These are phyloP conservation scores for Magnaporthales sp. DNA, from an alignment of 2,329 filamentous ascomycete genomes.

Conservation along the genomic window DNA sequence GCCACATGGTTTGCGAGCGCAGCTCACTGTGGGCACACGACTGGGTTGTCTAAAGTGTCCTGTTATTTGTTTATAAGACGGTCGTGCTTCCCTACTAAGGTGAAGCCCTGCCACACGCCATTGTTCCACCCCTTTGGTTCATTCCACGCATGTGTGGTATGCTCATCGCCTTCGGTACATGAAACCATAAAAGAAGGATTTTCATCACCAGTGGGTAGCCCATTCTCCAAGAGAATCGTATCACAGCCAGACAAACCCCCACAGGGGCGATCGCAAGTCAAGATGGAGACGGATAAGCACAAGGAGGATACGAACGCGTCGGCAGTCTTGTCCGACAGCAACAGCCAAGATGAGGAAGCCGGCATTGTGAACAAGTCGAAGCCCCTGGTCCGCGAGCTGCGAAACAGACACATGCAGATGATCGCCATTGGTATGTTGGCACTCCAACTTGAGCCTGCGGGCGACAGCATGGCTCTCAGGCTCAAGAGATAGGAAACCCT, in stretches of 20 bases:
- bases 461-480: background rate
- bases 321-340: background rate
- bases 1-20: background rate
- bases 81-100: background rate
- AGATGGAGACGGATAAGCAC: background rate
- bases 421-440: constrained; percentile 31
- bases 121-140: background rate
- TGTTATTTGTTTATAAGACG: background rate
- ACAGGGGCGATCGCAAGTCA: background rate
- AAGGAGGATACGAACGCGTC: background rate
- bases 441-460: background rate
- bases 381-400: constrained; percentile 25
- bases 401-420: constrained; percentile 35
- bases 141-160: background rate
- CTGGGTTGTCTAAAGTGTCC: background rate
- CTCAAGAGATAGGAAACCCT: background rate
- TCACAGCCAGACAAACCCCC: background rate
- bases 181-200: background rate
- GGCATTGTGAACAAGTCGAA: constrained; percentile 23
- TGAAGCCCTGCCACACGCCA: background rate
- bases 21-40: background rate
- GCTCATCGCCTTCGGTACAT: background rate
- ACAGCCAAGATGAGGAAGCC: constrained; percentile 23
- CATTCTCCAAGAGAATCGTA: background rate
- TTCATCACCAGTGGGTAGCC: background rate